Percentiles rank a stretch among this genome's conserved stretches.
These are phyloP conservation scores for Cryphonectria radicalis DNA, from an alignment of 2,329 filamentous ascomycete genomes.

Conservation along the genomic window DNA sequence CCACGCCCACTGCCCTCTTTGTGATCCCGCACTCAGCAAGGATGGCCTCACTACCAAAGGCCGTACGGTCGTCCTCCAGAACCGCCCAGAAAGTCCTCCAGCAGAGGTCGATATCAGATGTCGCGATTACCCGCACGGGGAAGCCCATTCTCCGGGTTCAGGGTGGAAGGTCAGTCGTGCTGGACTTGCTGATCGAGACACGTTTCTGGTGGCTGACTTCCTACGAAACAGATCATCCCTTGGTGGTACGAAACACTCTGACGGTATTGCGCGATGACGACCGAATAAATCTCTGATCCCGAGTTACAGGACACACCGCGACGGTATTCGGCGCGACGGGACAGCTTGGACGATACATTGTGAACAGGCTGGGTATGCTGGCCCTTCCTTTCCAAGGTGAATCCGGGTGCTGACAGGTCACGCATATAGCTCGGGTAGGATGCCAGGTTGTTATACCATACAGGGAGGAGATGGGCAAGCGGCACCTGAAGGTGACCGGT, in stretches of 20 bases:
- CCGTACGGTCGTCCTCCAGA: slow-evolving; percentile 57
- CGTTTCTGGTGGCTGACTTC: slow-evolving; percentile 10
- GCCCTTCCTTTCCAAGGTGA: not conserved
- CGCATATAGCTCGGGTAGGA: slow-evolving; percentile 76
- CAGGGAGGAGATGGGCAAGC: slow-evolving; percentile 97
- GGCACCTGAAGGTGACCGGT: slow-evolving; percentile 94
- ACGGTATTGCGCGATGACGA: not conserved
- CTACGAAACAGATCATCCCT: slow-evolving; percentile 70
- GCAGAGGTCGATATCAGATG: slow-evolving; percentile 71
- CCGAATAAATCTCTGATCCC: slow-evolving; percentile 25
- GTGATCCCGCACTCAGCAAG: slow-evolving; percentile 42
- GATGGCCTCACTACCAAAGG: slow-evolving; percentile 62
- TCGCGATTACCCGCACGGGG: slow-evolving; percentile 92
- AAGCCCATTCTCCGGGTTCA: slow-evolving; percentile 90
- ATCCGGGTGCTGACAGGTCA: slow-evolving; percentile 34
- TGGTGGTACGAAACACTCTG: slow-evolving; percentile 66
- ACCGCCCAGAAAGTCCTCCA: slow-evolving; percentile 52
- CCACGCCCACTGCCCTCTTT: slow-evolving; percentile 38
- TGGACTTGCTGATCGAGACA: slow-evolving; percentile 35
- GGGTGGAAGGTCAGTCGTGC: slow-evolving; percentile 77
- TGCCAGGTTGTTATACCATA: slow-evolving; percentile 92
- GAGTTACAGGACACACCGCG: slow-evolving; percentile 78
- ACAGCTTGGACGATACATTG: slow-evolving; percentile 94
- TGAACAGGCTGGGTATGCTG: slow-evolving; percentile 79
- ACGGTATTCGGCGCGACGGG: slow-evolving; percentile 98